These are phyloP conservation scores for Fusarium sp. DNA, from an alignment of 2,329 filamentous ascomycete genomes.

Conservation along the genomic window DNA sequence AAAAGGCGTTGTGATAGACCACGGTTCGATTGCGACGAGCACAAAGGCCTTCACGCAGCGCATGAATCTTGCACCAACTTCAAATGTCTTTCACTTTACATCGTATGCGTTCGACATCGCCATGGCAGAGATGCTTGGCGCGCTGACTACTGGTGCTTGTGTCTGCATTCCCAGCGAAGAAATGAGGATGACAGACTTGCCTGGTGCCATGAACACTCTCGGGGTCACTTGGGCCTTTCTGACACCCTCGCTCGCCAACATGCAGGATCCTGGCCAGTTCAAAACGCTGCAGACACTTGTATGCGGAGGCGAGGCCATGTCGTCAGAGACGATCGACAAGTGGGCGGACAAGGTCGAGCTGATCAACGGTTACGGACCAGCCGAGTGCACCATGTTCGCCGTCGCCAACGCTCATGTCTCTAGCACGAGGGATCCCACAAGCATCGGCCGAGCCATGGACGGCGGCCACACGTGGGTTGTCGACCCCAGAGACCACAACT, in stretches of 20 bases:
- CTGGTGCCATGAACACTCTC: conserved; percentile 23
- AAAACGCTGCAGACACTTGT: conserved; percentile 24
- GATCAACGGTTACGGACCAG: background rate
- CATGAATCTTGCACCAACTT: conserved; percentile 12
- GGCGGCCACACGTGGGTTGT: too few species aligned
- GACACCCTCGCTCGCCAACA: conserved; percentile 39
- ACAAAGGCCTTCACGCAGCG: conserved; percentile 19
- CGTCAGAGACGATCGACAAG: conserved; percentile 18
- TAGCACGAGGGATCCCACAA: too few species aligned
- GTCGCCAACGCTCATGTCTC: too few species aligned
- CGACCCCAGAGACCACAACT: too few species aligned
- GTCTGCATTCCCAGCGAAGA: conserved; percentile 41
- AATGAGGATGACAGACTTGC: conserved; percentile 27
- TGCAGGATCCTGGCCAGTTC: conserved; percentile 33
- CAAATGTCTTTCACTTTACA: conserved; percentile 35
- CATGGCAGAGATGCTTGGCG: conserved; percentile 33
- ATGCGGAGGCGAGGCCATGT: conserved; percentile 36
- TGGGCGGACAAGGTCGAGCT: conserved; percentile 33
- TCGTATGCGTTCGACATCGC: conserved; percentile 41
- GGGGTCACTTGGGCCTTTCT: conserved; percentile 37
- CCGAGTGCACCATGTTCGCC: too few species aligned
- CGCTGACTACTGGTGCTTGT: conserved; percentile 29
- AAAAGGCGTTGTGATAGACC: conserved; percentile 39
- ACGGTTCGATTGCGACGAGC: conserved; percentile 22
- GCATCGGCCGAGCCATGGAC: too few species aligned